A percentile compares a stretch with the other conserved stretches of the same genome.
Conservation (phyloP, 2,329 filamentous ascomycete genomes). For the Aspergillus nomiae region DNA sequence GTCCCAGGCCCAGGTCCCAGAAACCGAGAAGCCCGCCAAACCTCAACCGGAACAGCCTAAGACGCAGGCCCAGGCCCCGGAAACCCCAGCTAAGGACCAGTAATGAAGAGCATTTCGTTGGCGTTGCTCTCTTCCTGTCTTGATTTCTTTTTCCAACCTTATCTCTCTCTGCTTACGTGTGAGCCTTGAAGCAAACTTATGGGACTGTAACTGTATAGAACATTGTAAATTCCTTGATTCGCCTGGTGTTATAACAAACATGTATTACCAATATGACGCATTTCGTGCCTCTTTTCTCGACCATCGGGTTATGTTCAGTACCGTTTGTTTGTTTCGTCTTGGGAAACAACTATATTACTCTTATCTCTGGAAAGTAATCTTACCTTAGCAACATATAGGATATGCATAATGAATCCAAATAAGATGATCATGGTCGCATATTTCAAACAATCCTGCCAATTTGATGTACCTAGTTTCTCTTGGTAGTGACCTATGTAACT, state of each 20-base stretch:
- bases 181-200: conserved; percentile 13
- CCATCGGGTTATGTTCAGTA: not conserved
- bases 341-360: not conserved
- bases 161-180: conserved; percentile 11
- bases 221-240: conserved; percentile 26
- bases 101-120: conserved; percentile 5
- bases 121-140: conserved; percentile 1
- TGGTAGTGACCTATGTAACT: no score
- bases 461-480: no score
- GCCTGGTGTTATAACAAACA: conserved; percentile 17
- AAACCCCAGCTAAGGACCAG: not conserved
- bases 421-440: no score
- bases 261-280: conserved; percentile 22
- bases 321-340: not conserved
- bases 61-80: not conserved
- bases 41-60: not conserved
- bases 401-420: no score
- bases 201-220: conserved; percentile 39
- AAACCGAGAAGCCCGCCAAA: not conserved
- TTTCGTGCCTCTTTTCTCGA: not conserved
- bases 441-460: no score
- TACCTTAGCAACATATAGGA: not conserved
- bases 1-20: not conserved
- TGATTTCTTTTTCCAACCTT: conserved; percentile 8
- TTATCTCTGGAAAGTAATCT: not conserved